Evolutionary conservation across 768 basidiomycete genomes (phyloP).

Genomic region (Coprinopsis marcescibilis): DNA sequence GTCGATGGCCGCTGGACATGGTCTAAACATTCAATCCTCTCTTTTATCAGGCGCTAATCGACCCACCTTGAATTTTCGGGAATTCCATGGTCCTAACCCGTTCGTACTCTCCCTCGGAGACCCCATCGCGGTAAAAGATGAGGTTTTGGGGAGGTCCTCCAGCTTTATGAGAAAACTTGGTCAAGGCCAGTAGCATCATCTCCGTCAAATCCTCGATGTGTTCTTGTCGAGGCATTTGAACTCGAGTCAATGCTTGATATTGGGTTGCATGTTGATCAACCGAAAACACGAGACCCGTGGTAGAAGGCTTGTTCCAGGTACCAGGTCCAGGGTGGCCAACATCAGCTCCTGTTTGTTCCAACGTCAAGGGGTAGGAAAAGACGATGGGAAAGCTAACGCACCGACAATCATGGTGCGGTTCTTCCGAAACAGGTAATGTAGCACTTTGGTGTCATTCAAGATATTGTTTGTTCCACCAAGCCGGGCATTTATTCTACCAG

Average conservation of each 20-base stretch:
- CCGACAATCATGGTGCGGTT: constrained; percentile 37
- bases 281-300: constrained; percentile 56
- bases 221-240: constrained; percentile 45
- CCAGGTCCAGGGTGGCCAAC: constrained; percentile 63
- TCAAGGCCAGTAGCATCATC: constrained; percentile 30
- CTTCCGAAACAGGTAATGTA: constrained; percentile 16
- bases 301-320: constrained; percentile 38
- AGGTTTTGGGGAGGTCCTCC: constrained; percentile 21
- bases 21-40: neutral
- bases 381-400: constrained; percentile 11
- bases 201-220: constrained; percentile 35
- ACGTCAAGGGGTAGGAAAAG: neutral
- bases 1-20: constrained; percentile 12
- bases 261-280: constrained; percentile 37
- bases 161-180: constrained; percentile 11
- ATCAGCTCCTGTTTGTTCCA: constrained; percentile 55
- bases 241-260: constrained; percentile 36
- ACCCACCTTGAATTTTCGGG: constrained; percentile 35
- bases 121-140: constrained; percentile 44
- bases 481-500: constrained; percentile 45
- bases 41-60: neutral
- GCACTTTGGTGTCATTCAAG: constrained; percentile 16
- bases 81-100: constrained; percentile 39
- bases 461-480: constrained; percentile 46
- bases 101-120: constrained; percentile 38